A percentile compares a stretch with the other conserved stretches of the same genome.
phyloP scores from a whole-genome alignment of 2,329 filamentous ascomycete genomes.

The Furcasterigmium sp. region DNA sequence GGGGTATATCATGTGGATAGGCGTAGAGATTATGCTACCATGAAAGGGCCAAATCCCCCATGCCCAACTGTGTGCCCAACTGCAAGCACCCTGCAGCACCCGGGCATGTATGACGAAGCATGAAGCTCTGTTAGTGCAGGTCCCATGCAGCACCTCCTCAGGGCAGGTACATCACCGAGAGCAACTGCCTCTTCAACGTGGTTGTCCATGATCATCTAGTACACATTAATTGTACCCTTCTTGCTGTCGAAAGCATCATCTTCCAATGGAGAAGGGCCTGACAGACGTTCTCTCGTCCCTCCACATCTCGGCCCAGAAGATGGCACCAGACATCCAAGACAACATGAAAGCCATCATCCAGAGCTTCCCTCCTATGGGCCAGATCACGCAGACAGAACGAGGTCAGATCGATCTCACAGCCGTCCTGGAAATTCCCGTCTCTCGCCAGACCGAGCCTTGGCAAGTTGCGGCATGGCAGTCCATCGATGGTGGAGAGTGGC shows the following conservation, averaged over 20 bases:
- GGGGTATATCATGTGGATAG: no score
- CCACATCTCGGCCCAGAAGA: constrained; percentile 31
- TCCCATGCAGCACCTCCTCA: no score
- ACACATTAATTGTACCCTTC: neutral
- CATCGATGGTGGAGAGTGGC: constrained; percentile 48
- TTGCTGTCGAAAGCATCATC: neutral
- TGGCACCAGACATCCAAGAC: constrained; percentile 18
- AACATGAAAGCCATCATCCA: constrained; percentile 33
- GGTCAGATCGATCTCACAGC: constrained; percentile 56
- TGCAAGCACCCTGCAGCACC: no score
- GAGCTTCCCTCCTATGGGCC: constrained; percentile 67
- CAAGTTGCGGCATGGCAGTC: constrained; percentile 72
- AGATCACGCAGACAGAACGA: constrained; percentile 57
- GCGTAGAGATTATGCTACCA: no score
- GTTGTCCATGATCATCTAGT: neutral
- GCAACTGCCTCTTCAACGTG: no score
- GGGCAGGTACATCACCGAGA: no score
- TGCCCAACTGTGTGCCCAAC: no score
- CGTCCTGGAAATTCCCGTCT: constrained; percentile 59
- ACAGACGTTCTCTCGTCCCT: constrained; percentile 29
- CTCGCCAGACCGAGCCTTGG: constrained; percentile 55
- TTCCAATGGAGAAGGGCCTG: constrained; percentile 22
- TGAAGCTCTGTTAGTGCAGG: no score
- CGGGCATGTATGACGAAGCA: no score
- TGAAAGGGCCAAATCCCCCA: no score